Conservation (phyloP, 2,329 filamentous ascomycete species). For the Aspergillus niger region DNA sequence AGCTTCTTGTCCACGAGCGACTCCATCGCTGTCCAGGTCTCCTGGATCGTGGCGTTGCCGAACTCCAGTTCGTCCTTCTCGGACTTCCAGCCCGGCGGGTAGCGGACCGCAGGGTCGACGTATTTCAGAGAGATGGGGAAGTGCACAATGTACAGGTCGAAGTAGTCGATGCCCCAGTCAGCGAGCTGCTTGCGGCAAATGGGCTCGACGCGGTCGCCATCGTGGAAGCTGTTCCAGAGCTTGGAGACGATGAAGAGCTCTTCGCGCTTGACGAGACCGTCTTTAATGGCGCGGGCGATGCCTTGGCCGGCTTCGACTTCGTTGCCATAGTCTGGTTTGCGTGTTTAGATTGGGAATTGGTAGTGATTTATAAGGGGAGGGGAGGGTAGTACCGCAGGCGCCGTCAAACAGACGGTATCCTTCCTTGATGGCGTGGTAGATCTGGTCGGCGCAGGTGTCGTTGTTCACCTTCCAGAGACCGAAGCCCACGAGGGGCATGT, state of each 20-base stretch:
- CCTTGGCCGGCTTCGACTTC: constrained; percentile 77
- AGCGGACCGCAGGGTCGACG: constrained; percentile 75
- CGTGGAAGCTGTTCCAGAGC: constrained; percentile 92
- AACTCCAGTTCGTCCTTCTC: constrained; percentile 65
- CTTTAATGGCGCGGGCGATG: constrained; percentile 75
- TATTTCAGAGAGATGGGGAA: constrained; percentile 86
- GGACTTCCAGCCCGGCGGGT: constrained; percentile 74
- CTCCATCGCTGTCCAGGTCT: constrained; percentile 85
- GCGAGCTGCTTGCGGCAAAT: constrained; percentile 75
- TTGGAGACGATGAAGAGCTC: constrained; percentile 93
- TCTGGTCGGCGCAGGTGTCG: constrained; percentile 69
- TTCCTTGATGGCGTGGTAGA: constrained; percentile 70
- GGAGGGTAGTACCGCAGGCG: constrained; percentile 53
- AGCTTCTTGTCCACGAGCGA: constrained; percentile 68
- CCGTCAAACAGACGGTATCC: constrained; percentile 64
- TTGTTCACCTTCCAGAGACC: constrained; percentile 80
- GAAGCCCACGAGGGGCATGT: constrained; percentile 49
- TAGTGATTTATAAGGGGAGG: background rate
- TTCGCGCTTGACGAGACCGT: constrained; percentile 77
- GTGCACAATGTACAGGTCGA: constrained; percentile 87
- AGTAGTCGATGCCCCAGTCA: constrained; percentile 85
- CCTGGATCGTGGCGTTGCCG: constrained; percentile 71
- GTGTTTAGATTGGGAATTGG: background rate
- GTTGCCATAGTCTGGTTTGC: constrained; percentile 72
- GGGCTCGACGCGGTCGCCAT: constrained; percentile 72